Conservation (phyloP, 768 basidiomycete genomes). For the Suillus weaverae region DNA sequence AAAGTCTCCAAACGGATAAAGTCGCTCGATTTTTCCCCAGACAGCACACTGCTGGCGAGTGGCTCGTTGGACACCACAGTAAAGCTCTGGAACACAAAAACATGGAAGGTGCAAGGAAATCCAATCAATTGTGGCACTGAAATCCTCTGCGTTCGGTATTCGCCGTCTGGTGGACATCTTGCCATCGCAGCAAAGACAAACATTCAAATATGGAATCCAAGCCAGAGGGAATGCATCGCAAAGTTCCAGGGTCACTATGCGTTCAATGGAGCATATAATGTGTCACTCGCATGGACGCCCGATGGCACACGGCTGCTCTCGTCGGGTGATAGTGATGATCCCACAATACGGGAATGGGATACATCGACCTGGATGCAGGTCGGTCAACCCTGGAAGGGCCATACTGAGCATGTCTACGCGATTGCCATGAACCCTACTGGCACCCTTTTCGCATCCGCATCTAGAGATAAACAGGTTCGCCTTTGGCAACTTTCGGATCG, state of each 20-base stretch:
- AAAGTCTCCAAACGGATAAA: neutral
- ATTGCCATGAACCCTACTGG: neutral
- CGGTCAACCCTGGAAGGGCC: neutral
- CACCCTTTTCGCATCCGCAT: neutral
- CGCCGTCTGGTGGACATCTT: neutral
- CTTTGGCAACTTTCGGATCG: neutral
- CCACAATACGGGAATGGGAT: neutral
- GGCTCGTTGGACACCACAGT: neutral
- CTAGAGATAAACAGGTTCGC: neutral
- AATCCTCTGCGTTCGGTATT: neutral
- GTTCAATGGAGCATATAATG: neutral
- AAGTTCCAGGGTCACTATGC: neutral
- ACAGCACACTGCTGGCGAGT: neutral
- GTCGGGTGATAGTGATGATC: neutral
- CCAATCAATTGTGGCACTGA: neutral
- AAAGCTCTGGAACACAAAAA: neutral
- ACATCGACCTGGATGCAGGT: neutral
- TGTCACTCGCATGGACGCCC: neutral
- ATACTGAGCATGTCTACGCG: fast-evolving
- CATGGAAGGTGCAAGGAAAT: neutral
- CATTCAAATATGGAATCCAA: neutral
- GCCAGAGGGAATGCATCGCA: neutral
- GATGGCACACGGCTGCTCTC: neutral
- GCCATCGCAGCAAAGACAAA: neutral
- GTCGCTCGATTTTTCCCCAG: neutral